phyloP scores from a whole-genome alignment of 345 rosid species.

The Rhodamnia argentea region DNA sequence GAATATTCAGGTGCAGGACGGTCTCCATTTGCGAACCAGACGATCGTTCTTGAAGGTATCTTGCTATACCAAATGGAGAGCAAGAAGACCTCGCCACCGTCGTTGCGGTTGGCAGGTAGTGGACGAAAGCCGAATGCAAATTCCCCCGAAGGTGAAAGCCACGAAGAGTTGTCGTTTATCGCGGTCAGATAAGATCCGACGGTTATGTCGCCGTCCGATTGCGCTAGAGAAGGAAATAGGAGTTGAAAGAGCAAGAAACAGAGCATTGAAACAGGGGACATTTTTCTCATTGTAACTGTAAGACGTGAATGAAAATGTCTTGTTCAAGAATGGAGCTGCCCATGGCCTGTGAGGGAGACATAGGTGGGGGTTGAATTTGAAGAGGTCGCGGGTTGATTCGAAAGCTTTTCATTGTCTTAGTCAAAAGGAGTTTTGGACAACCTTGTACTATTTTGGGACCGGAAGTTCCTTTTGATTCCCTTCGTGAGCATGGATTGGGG shows the following conservation, averaged over 20 bases:
- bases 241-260: background rate
- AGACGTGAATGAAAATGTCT: background rate
- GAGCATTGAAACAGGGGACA: background rate
- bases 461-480: background rate
- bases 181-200: background rate
- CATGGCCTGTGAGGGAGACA: background rate
- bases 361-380: background rate
- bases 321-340: background rate
- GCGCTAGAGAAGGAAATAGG: background rate
- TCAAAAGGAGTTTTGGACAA: background rate
- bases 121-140: slow-evolving; percentile 24
- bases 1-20: slow-evolving; percentile 13
- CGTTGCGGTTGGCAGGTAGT: background rate
- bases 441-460: background rate
- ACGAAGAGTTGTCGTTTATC: background rate
- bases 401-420: background rate
- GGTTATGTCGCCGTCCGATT: background rate
- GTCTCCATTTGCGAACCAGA: slow-evolving; percentile 17
- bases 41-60: slow-evolving; percentile 15
- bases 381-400: background rate
- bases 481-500: background rate
- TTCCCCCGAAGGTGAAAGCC: slow-evolving; percentile 18
- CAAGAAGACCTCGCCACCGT: slow-evolving; percentile 5
- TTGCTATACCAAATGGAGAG: slow-evolving; percentile 22
- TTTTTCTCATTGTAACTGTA: background rate